Conservation (phyloP, 1,284 basidiomycete species). For the Boletellus deceptivus region DNA sequence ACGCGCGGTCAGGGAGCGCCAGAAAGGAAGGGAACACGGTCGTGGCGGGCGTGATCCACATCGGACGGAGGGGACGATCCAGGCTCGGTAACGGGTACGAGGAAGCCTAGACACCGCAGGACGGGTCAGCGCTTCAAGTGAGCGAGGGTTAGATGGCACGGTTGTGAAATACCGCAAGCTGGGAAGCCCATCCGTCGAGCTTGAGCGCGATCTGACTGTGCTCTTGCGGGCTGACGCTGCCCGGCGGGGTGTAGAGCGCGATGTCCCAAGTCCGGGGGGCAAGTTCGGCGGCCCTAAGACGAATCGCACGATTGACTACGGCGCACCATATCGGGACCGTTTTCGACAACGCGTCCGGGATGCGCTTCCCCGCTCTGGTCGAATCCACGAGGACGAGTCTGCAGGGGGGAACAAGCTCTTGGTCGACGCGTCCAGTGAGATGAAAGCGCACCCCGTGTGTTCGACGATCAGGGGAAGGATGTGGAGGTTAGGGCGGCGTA, state of each 20-base stretch:
- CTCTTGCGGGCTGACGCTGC: constrained; percentile 66
- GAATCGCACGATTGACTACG: constrained; percentile 79
- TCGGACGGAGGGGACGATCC: constrained; percentile 53
- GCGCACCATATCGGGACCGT: constrained; percentile 96
- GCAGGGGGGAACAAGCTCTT: not conserved
- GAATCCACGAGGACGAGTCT: constrained; percentile 91
- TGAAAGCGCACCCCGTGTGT: constrained; percentile 53
- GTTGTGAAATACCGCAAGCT: constrained; percentile 49
- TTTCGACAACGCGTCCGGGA: constrained; percentile 93
- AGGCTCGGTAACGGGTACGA: constrained; percentile 51
- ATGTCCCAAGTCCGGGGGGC: constrained; percentile 45
- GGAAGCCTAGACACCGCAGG: constrained; percentile 40
- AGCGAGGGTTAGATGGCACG: not conserved
- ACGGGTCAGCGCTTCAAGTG: not conserved
- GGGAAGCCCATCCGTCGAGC: constrained; percentile 65
- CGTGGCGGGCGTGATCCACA: constrained; percentile 67
- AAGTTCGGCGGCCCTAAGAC: constrained; percentile 15
- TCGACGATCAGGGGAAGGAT: constrained; percentile 61
- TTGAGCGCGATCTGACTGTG: constrained; percentile 66
- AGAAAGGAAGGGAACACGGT: constrained; percentile 42
- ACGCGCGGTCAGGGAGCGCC: constrained; percentile 30
- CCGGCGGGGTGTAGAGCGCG: constrained; percentile 63
- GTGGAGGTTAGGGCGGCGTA: constrained; percentile 84
- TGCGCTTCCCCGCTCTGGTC: constrained; percentile 89
- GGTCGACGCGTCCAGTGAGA: not conserved